Evolutionary conservation across 1,284 basidiomycete species (phyloP), one percentile per base, ranked within the genome.

Genomic region (Apiotrichum gamsii): DNA sequence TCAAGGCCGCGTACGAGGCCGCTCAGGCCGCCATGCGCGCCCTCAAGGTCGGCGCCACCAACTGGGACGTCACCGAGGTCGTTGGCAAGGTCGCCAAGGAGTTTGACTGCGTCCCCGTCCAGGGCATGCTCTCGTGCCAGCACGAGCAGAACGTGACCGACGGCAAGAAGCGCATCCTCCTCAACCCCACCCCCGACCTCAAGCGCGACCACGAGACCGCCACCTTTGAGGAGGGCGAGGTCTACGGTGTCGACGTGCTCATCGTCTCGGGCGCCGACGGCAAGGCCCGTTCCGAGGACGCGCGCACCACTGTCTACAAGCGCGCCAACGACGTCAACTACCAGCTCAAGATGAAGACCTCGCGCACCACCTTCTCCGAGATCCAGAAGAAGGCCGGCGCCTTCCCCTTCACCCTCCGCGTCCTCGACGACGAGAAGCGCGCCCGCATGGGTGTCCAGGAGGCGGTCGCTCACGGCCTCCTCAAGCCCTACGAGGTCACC

Each of bases 301-400:
- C 87, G 32, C 82, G 87, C 67, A 95, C 91, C 42, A 89, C 88
- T 32, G 84, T 98, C 68, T 96, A 88, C 79, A 90, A 95, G 74
- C 83, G 89, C 58, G 87, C 89, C 67, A 82, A 82, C 45, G 77
- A 80, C 34, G 80, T 93, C 55, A 94, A 88, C 43, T 98, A 97
- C 77, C 87, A 93, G 70, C 80, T 97, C 65, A 98, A 97, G 79
- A 86, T 95, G 83, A 95, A 94, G 77, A 94, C 88, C 46, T 93
- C 91, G 43, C 85, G 94, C 60, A 82, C 86, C 28, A 86, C 95
- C 39, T 96, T 95, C 75, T 86, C 86, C 43, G 94, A 97, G 75
- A 88, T 97, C 64, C 87, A 94, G 75, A 94, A 93, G 79, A 97
- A 96, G 60, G 88, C 94, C 29, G 94, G 93, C 23, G 80, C 89